Evolutionary conservation across 2,329 filamentous ascomycete species (phyloP), one percentile per base, ranked within the genome.

Genomic region (Fusarium piperis): DNA sequence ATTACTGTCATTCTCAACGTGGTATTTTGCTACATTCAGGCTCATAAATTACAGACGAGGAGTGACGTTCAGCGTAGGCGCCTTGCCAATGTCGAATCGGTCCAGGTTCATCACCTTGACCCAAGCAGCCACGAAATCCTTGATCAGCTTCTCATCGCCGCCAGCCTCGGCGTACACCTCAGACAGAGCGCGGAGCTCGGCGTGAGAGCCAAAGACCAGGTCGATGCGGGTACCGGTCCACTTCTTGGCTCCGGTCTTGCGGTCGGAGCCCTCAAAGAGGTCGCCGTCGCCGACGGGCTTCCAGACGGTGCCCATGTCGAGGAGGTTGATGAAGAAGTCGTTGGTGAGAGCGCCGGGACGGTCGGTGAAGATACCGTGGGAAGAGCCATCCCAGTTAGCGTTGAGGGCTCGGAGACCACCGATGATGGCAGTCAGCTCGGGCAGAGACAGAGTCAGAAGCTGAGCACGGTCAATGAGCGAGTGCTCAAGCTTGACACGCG

Each of bases 241-340:
- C 84, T 91, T 92, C 85, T 89, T 87, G 67, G 83, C 77, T 52
- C 91, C 91, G 11, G 86, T 88, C 85, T 91, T 91, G 81, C 90
- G 90, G 83, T 94, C 91, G 18, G 82, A 76, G 56, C 91, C 92
- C 75, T 91, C 87, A 78, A 87, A 94, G 57, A 85, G 55, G 72
- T 94, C 91, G 44, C 82, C 78, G 53, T 66, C 58, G 68, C 81
- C 82, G 15, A 76, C 76, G 65, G 82, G 81, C 39, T 82, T 81
- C 93, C 93, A 94, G 46, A 82, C 84, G 4, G 88, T 93, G 81
- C 81, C 83, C 77, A 87, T 88, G 80, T 94, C 92, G 46, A 94
- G 87, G 4, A 95, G 85, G 83, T 94, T 94, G 81, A 93, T 87
- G 78, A 94, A 95, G 87, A 94, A 94, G 83, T 94, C 93, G 81